Evolutionary conservation across 129 eudicot species (phyloP).

Genomic region (Lonicera japonica): DNA sequence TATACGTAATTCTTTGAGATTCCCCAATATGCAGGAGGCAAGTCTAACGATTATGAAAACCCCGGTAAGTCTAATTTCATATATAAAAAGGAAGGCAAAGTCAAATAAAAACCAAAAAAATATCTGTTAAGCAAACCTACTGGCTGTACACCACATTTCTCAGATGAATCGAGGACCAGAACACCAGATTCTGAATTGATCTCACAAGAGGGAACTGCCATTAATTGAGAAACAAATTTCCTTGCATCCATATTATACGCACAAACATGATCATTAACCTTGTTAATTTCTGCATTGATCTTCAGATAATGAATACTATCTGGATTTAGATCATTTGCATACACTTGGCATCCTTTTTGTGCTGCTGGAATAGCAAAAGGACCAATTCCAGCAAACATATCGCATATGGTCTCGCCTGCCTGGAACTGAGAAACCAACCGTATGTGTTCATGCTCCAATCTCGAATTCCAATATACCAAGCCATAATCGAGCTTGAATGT

Average conservation of each 20-base stretch:
- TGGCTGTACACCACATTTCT: constrained; percentile 20
- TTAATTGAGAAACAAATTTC: constrained; percentile 56
- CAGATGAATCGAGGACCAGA: constrained; percentile 22
- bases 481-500: constrained; percentile 92
- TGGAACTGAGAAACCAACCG: constrained; percentile 67
- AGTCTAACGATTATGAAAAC: no score
- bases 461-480: constrained; percentile 97
- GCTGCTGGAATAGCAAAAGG: constrained; percentile 99
- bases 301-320: constrained; percentile 72
- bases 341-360: constrained; percentile 86
- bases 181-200: constrained; percentile 16
- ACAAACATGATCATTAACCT: constrained; percentile 49
- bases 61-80: no score
- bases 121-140: constrained; percentile 11
- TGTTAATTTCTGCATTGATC: constrained; percentile 79
- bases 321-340: constrained; percentile 93
- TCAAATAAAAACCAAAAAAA: background rate
- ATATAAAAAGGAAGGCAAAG: no score
- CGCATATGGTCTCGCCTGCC: constrained; percentile 74
- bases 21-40: no score
- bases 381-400: constrained; percentile 99
- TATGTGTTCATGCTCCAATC: constrained; percentile 91
- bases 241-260: constrained; percentile 88
- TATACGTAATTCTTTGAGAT: no score
- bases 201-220: constrained; percentile 49